A percentile compares a stretch with the other conserved stretches of the same genome.
Conservation (phyloP, 306 rosid species). For the Pyrus pyrifolia region DNA sequence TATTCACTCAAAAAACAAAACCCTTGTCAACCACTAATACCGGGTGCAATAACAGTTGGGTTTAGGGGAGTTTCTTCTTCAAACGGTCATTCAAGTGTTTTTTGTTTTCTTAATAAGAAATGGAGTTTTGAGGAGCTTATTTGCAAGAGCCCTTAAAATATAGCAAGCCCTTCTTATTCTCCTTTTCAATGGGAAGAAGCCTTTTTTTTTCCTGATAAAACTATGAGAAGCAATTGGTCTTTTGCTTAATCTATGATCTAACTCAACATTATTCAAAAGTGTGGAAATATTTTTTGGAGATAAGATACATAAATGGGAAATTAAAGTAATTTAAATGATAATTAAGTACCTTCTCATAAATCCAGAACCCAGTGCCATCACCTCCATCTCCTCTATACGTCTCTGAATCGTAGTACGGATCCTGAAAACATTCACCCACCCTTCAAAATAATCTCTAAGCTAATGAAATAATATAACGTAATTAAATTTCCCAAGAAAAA, state of each 20-base stretch:
- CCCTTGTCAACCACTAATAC: not conserved
- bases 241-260: not conserved
- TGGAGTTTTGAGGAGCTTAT: too few relatives aligned
- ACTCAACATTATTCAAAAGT: not conserved
- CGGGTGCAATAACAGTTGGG: not conserved
- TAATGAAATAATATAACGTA: not conserved
- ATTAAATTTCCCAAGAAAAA: not conserved
- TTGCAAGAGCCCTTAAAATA: not conserved
- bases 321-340: not conserved
- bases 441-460: not conserved
- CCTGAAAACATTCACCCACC: constrained; percentile 35
- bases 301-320: not conserved
- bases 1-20: not conserved
- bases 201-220: too few relatives aligned
- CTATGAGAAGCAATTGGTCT: too few relatives aligned
- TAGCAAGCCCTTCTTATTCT: not conserved
- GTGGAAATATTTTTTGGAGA: not conserved
- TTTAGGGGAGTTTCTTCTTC: too few relatives aligned
- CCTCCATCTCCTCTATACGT: constrained; percentile 79
- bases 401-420: constrained; percentile 85
- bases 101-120: not conserved
- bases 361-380: constrained; percentile 86
- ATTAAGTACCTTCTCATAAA: constrained; percentile 71
- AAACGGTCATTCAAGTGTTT: too few relatives aligned
- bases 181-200: not conserved